Evolutionary conservation across 2,329 filamentous ascomycete species (phyloP).

Genomic region (Cladophialophora yegresii): DNA sequence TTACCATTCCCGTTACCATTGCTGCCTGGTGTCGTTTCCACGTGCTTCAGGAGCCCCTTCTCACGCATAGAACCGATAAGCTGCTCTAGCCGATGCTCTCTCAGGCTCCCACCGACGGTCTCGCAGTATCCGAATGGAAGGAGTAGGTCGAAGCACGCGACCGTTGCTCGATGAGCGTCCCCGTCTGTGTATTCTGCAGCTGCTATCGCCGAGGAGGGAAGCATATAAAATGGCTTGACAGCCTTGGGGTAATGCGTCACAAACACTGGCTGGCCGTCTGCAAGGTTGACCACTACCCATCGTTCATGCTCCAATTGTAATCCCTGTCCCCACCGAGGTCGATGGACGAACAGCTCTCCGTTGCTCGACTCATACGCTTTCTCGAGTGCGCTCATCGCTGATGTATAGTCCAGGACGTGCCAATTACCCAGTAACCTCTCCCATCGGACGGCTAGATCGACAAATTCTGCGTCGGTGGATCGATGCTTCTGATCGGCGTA

Average conservation of each 20-base stretch:
- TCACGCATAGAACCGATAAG: constrained; percentile 70
- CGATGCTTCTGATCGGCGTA: constrained; percentile 32
- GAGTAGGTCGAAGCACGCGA: constrained; percentile 81
- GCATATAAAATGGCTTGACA: constrained; percentile 93
- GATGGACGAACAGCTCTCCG: constrained; percentile 62
- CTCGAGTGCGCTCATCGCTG: constrained; percentile 71
- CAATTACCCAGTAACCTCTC: constrained; percentile 65
- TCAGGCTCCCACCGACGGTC: constrained; percentile 83
- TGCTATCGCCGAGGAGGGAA: constrained; percentile 49
- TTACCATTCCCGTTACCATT: constrained; percentile 7
- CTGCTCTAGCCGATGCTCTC: constrained; percentile 72
- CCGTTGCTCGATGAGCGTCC: constrained; percentile 54
- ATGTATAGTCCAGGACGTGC: constrained; percentile 79
- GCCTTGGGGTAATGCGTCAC: constrained; percentile 87
- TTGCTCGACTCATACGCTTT: constrained; percentile 55
- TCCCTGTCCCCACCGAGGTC: constrained; percentile 69
- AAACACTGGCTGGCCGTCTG: constrained; percentile 72
- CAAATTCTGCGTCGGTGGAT: constrained; percentile 18
- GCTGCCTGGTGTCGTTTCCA: constrained; percentile 6
- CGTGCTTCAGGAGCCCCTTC: constrained; percentile 59
- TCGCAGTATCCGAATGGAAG: constrained; percentile 84
- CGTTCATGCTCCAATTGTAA: constrained; percentile 92
- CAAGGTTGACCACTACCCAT: constrained; percentile 71
- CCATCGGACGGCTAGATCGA: constrained; percentile 63
- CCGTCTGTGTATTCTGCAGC: constrained; percentile 2